phyloP scores from a whole-genome alignment of 1,284 basidiomycete species.

The Wallemia ichthyophaga region DNA sequence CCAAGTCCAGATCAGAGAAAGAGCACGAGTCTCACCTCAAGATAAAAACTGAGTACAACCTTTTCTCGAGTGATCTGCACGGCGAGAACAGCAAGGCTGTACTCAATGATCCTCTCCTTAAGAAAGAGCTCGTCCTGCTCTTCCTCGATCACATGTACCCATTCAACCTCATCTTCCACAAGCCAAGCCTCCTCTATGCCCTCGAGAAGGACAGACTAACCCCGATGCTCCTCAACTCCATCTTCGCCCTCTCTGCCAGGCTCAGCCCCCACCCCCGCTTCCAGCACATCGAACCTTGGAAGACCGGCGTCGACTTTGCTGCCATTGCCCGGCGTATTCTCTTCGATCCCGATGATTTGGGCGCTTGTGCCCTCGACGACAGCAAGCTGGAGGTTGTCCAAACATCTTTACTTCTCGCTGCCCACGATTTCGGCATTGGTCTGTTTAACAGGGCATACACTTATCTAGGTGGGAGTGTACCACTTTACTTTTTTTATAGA shows the following conservation, averaged over 20 bases:
- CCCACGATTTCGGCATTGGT: slow-evolving; percentile 16
- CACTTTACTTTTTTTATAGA: slow-evolving; percentile 6
- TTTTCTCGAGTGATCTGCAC: slow-evolving; percentile 9
- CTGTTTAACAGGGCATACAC: slow-evolving; percentile 14
- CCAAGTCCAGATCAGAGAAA: slow-evolving; percentile 12
- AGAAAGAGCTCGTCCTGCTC: slow-evolving; percentile 14
- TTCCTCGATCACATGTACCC: slow-evolving; percentile 18
- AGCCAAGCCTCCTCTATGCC: slow-evolving; percentile 18
- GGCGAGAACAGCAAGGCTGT: slow-evolving; percentile 2
- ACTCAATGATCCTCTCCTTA: slow-evolving; percentile 8
- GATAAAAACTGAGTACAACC: slow-evolving; percentile 6
- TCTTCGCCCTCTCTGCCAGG: slow-evolving; percentile 17
- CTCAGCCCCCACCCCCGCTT: slow-evolving; percentile 14
- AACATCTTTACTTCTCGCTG: slow-evolving; percentile 15
- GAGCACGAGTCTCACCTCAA: slow-evolving; percentile 3
- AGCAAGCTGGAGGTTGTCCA: slow-evolving; percentile 16
- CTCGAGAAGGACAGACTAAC: slow-evolving; percentile 16
- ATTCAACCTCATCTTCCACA: slow-evolving; percentile 17
- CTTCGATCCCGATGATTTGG: slow-evolving; percentile 8
- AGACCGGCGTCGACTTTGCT: slow-evolving; percentile 8
- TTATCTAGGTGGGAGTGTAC: slow-evolving; percentile 12
- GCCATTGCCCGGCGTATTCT: slow-evolving; percentile 9
- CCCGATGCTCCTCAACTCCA: slow-evolving; percentile 17
- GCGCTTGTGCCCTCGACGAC: slow-evolving; percentile 7
- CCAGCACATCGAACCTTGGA: slow-evolving; percentile 7